Base-by-base conservation (phyloP, 306 rosid genomes). In the Casuarina cunninghamiana region DNA sequence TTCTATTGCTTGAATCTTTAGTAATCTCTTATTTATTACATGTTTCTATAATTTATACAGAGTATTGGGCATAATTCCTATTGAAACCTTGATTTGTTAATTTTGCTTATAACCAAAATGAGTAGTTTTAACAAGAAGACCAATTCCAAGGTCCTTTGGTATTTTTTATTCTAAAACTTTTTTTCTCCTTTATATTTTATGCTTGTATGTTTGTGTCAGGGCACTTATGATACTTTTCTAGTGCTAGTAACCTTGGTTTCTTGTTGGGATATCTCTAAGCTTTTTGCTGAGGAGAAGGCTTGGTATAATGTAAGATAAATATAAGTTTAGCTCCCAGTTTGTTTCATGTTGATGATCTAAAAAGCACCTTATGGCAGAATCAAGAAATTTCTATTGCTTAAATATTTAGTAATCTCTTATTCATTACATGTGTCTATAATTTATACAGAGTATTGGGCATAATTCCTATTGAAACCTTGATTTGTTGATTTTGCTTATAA, bases 171-270 rank as follows among this genome's bases (percentile, higher is more conserved):
- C 60, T 17, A 7, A 15, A 66, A 79, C 16, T 44, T 15, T 38
- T 58, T 17, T 6, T 51, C 46, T 35, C 44, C 68, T 50, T 48
- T 63, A 16, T 48, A 57, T 35, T 16, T 71, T 32, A 71, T 12
- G 17, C 84, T 62, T 44, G 55, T 74, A 12, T 41, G 45, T 78
- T 80, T 21, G 26, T 79, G 37, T 70, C 87, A 93, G 94, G 85
- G 97, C 88, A 86, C 91, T 68, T 78, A 86, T 17, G 97, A 93
- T 83, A 78, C 85, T 74, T 88, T 85, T 84, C 87, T 93, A 51
- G 93, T 90, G 76, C 46, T 90, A 19, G 91, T 83, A 38, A 87
- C 87, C 13, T 76, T 85, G 90, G 76, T 84, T 77, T 81, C 77
- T 51, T 89, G 87, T 72, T 90, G 83, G 79, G 83, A 78, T 75